Evolutionary conservation across 306 rosid genomes (phyloP).

Genomic region (Castanea crenata): DNA sequence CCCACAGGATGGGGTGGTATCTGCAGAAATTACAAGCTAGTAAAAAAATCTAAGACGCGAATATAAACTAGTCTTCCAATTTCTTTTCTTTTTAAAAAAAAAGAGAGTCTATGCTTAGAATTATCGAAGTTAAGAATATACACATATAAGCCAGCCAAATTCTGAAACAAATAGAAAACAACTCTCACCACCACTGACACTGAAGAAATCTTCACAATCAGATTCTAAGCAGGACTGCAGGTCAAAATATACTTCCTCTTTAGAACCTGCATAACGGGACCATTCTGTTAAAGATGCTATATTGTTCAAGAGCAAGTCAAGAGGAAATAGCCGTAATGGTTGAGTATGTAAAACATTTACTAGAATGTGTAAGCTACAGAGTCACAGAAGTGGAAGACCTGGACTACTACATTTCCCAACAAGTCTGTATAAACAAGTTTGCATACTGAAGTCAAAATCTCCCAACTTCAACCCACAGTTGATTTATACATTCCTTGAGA

Average conservation of each 20-base stretch:
- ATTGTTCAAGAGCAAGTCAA: not conserved
- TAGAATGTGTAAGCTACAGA: not conserved
- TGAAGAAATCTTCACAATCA: conserved; percentile 51
- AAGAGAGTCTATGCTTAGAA: not conserved
- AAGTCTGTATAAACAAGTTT: not conserved
- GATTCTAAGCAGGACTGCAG: conserved; percentile 35
- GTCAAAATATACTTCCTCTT: conserved; percentile 37
- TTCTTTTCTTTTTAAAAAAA: no score
- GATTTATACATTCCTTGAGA: not conserved
- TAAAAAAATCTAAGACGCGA: not conserved
- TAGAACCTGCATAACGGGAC: conserved; percentile 23
- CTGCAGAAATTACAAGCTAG: conserved; percentile 18
- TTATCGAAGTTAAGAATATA: no score
- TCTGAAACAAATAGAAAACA: not conserved
- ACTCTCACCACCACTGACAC: conserved; percentile 43
- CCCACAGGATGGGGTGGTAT: conserved; percentile 32
- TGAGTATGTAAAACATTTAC: not conserved
- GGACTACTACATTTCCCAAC: not conserved
- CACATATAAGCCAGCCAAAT: no score
- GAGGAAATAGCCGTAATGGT: not conserved
- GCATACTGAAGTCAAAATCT: not conserved
- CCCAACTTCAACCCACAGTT: not conserved
- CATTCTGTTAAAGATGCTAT: not conserved
- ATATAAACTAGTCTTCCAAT: not conserved
- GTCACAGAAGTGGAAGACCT: not conserved